A percentile compares a stretch with the other conserved stretches of the same genome.
phyloP scores from a whole-genome alignment of 2,329 filamentous ascomycete species.

The Fusarium xylarioides region DNA sequence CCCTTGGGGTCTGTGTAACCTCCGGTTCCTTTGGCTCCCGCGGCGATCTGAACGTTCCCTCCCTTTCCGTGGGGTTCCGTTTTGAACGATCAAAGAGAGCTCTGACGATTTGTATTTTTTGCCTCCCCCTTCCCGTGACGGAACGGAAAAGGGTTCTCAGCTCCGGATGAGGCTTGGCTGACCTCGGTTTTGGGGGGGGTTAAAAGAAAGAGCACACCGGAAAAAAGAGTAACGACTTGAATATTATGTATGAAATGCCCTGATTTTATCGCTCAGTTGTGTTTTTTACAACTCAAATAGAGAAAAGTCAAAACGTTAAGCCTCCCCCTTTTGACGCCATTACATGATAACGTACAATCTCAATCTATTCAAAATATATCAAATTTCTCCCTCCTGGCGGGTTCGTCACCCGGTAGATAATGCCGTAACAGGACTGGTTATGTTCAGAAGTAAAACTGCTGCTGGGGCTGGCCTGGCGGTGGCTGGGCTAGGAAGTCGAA shows the following conservation, averaged over 20 bases:
- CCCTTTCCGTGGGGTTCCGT: slow-evolving; percentile 21
- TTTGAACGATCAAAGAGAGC: slow-evolving; percentile 67
- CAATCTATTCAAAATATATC: not conserved
- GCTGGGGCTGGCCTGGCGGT: slow-evolving; percentile 65
- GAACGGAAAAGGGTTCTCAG: not conserved
- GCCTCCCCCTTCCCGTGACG: not conserved
- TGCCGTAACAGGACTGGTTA: not conserved
- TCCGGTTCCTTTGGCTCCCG: slow-evolving; percentile 14
- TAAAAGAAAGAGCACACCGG: not conserved
- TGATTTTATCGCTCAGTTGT: slow-evolving; percentile 9
- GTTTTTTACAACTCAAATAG: slow-evolving; percentile 3
- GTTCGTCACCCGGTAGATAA: not conserved
- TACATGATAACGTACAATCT: slow-evolving; percentile 16
- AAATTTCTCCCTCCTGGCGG: not conserved
- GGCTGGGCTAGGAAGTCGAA: slow-evolving; percentile 70
- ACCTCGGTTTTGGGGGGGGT: not conserved
- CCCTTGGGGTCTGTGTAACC: slow-evolving; percentile 24
- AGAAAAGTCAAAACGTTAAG: slow-evolving; percentile 1
- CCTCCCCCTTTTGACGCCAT: slow-evolving; percentile 11
- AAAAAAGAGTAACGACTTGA: slow-evolving; percentile 15
- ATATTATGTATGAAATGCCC: slow-evolving; percentile 27
- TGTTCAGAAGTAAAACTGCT: slow-evolving; percentile 65
- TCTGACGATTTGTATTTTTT: slow-evolving; percentile 44
- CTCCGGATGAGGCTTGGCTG: not conserved
- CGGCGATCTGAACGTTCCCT: slow-evolving; percentile 51